Base-by-base conservation (phyloP, 495 filamentous ascomycete genomes). In the Aspergillus indologenus region DNA sequence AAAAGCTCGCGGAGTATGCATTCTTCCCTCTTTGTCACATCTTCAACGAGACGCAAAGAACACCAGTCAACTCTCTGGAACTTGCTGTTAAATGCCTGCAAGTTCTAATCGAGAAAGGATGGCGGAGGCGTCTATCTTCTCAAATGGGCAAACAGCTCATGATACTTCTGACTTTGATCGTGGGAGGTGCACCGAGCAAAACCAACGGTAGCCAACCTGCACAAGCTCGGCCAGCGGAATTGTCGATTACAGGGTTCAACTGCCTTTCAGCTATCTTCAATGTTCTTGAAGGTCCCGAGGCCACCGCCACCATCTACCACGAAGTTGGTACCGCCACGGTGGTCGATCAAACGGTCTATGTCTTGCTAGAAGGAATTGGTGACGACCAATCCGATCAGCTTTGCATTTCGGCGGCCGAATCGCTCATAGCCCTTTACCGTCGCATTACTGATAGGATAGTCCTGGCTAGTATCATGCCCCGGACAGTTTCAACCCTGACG, bases 11-110 rank as follows among this genome's bases (percentile, higher is more conserved):
- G 8, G 91, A 97, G 70, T 99, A 96, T 76, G 83, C 88, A 62
- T 98, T 98, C 79, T 94, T 96, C 63, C 94, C 94, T 0, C 75
- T 99, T 0, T 90, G 90, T 2, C 88, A 95, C 60, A 85, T 98
- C 50, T 87, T 99, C 62, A 86, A 89, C 56, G 81, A 85, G 52
- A 87, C 86, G 52, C 84, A 91, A 60, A 78, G 79, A 26, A 79
- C 92, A 31, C 83, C 95, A 6, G 81, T 88, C 26, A 82, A 83
- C 31, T 84, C 89, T 21, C 69, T 93, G 4, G 94, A 99, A 70
- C 64, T 87, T 22, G 83, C 86, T 34, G 80, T 97, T 18, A 81
- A 84, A 57, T 91, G 89, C 59, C 74, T 97, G 34, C 73, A 81
- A 11, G 76, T 90, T 22, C 76, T 98, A 19, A 79, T 97, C 19